These are phyloP conservation scores for Leccinum ponderosum DNA, from an alignment of 1,284 basidiomycete species.

Conservation along the genomic window DNA sequence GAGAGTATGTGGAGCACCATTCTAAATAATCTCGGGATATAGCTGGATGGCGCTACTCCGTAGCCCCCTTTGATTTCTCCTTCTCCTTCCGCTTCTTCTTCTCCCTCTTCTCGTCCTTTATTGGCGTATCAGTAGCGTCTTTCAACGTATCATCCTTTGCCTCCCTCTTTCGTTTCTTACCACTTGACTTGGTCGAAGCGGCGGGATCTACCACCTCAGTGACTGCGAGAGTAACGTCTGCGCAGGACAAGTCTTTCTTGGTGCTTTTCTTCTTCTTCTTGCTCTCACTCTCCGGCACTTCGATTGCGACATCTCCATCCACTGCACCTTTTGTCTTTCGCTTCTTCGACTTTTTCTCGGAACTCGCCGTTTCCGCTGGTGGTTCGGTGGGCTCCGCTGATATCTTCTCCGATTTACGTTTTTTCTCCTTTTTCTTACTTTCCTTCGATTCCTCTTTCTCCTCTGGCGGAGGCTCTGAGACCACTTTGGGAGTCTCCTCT, in stretches of 20 bases:
- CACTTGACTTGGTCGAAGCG: neutral
- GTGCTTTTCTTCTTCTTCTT: slow-evolving; percentile 34
- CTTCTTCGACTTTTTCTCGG: slow-evolving; percentile 24
- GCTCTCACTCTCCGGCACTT: slow-evolving; percentile 14
- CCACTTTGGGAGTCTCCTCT: neutral
- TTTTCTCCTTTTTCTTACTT: slow-evolving; percentile 8
- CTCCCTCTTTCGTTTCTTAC: slow-evolving; percentile 24
- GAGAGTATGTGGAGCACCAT: neutral
- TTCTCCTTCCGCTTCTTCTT: slow-evolving; percentile 16
- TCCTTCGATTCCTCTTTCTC: slow-evolving; percentile 8
- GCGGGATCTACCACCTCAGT: slow-evolving; percentile 4
- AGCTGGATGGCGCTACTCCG: slow-evolving; percentile 3
- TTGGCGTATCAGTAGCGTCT: neutral
- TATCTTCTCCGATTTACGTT: slow-evolving; percentile 7
- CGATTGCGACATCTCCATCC: slow-evolving; percentile 4
- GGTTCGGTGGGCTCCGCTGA: neutral
- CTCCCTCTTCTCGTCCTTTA: slow-evolving; percentile 29
- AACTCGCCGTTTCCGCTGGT: neutral
- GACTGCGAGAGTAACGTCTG: neutral
- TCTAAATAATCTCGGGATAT: neutral
- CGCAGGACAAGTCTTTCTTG: slow-evolving; percentile 4
- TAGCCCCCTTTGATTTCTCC: neutral
- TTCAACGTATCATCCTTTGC: slow-evolving; percentile 2
- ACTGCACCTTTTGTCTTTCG: slow-evolving; percentile 18
- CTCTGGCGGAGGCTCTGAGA: neutral